Evolutionary conservation across 495 filamentous ascomycete genomes (phyloP), one percentile per base, ranked within the genome.

Genomic region (Jackrogersella minutella): DNA sequence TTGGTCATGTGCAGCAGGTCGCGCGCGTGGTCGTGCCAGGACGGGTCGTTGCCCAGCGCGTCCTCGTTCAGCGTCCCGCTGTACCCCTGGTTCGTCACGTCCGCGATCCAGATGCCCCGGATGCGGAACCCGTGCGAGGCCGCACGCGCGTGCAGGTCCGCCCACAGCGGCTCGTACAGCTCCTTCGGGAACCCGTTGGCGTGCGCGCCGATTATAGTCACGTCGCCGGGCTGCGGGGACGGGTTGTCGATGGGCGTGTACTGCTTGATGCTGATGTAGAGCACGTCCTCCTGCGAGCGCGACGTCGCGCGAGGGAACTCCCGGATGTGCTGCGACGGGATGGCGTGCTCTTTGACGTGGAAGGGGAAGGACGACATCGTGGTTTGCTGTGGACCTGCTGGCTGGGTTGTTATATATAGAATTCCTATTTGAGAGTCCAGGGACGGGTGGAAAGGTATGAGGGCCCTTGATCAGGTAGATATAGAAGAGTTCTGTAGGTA

Each of bases 171-270:
- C 69, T 96, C 93, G 74, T 96, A 97, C 14, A 96, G 81, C 79
- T 92, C 93, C 88, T 97, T 97, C n/a, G 90, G 89, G 68, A 96
- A 94, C 49, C 90, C 92, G 78, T 94, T 96, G 9, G 91, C 93
- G 76, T 94, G 91, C 9, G 91, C 87, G 16, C 83, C 91, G 56
- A 97, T 85, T 68, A 97, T 90, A 30, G 92, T 96, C 5, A 96
- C 77, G 77, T 95, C 92, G 5, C 91, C 91, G 0, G 83, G 82
- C 58, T 86, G 79, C 0, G 90, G 87, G 56, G 78, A 68, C 0
- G 76, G 81, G 73, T 92, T 91, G 74, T 87, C 83, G 19, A 85
- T 70, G 1, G 92, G 91, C 7, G 84, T 89, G 74, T 97, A 97
- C 74, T 96, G 92, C 77, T 96, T 97, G 56, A 96, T 82, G 28